Evolutionary conservation across 768 basidiomycete genomes (phyloP), one percentile per base, ranked within the genome.

Genomic region (Auriscalpium orientale): DNA sequence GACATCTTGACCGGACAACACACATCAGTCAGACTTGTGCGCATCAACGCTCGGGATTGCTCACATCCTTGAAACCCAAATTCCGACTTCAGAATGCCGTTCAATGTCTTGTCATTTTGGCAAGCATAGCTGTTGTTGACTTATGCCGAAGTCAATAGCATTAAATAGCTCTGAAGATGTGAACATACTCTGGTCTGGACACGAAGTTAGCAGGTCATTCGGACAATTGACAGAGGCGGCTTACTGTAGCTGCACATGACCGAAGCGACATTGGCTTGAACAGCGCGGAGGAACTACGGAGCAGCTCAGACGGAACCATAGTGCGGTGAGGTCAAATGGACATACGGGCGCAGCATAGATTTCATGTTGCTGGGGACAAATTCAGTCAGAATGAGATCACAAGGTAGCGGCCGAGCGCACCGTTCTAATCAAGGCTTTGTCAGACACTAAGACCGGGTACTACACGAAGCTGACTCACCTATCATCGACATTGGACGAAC

Each of bases 171-270:
- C 9, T 20, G 22, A 10, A 58, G 48, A 22, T 15, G 16, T 36
- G 15, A 8, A 34, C 47, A 20, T 49, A 64, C 62, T 59, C 45
- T 64, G 58, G 35, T 64, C 62, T 64, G 36, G 8, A 33, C 12
- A 36, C 3, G 8, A 22, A 38, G 38, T 28, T 3, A 20, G 16
- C 28, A 28, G n/a, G n/a, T n/a, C n/a, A 28, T 28, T 28, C 28
- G 7, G 28, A 5, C 2, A 28, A 28, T 28, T 28, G 45, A 54
- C 13, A 9, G 37, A 48, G n/a, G 9, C 21, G 10, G 53, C 61
- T 22, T 54, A 65, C 64, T 65, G 47, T 65, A 65, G 53, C 64
- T 65, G 56, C 64, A 65, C 64, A 65, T 65, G 6, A 65, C 57
- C 15, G 64, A 43, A 10, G 64, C 64, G 1, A 65, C 62, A 45